Evolutionary conservation across 768 basidiomycete genomes (phyloP).

Genomic region (Kwoniella mangroviensis): DNA sequence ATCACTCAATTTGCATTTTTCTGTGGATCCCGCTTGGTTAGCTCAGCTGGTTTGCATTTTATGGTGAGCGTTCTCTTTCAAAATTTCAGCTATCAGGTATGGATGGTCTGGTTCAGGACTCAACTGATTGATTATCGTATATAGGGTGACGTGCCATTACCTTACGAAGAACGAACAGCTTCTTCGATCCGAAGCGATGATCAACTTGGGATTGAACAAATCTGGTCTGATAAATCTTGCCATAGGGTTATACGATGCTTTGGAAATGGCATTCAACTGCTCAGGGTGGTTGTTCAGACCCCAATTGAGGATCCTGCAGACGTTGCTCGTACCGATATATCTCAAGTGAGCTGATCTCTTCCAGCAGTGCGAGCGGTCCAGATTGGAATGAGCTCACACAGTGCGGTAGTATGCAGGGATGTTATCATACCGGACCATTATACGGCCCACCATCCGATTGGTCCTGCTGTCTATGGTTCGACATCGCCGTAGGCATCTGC

Average conservation of each 20-base stretch:
- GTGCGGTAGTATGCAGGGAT: conserved; percentile 14
- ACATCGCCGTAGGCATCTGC: conserved; percentile 14
- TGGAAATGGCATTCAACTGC: conserved; percentile 8
- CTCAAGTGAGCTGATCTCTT: neutral
- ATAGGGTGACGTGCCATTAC: conserved; percentile 6
- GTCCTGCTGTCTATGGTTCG: conserved; percentile 13
- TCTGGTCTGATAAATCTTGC: neutral
- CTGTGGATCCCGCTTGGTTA: conserved; percentile 20
- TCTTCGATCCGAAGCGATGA: neutral
- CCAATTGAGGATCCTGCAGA: conserved; percentile 9
- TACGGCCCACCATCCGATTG: conserved; percentile 7
- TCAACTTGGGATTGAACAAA: neutral
- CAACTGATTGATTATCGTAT: too few species aligned
- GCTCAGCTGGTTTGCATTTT: conserved; percentile 8
- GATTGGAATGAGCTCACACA: too few species aligned
- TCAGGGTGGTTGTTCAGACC: conserved; percentile 9
- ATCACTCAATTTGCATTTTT: conserved; percentile 2
- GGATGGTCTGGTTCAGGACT: too few species aligned
- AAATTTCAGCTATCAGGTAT: neutral
- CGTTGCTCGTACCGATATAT: conserved; percentile 1
- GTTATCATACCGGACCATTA: conserved; percentile 5
- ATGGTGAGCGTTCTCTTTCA: conserved; percentile 8
- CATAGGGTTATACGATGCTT: neutral
- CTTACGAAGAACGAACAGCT: conserved; percentile 1
- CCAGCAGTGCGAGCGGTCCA: too few species aligned